Percentiles rank a stretch among this genome's conserved stretches.
These are phyloP conservation scores for Backusella circina DNA, from an alignment of 192 early-diverging fungal species.

Conservation along the genomic window DNA sequence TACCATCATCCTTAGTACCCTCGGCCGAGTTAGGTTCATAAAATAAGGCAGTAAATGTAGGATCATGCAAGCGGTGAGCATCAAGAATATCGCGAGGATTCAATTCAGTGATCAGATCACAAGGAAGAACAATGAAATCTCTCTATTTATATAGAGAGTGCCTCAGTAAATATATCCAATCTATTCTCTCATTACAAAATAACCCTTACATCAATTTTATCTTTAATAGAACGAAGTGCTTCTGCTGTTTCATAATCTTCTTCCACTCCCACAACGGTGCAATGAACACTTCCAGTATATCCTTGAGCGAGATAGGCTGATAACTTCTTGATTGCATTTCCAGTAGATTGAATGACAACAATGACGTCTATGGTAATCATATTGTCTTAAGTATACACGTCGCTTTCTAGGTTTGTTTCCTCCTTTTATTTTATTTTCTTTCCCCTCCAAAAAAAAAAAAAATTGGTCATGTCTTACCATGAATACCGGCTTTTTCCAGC, in stretches of 20 bases:
- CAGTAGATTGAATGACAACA: constrained; percentile 62
- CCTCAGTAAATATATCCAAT: background rate
- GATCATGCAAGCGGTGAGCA: constrained; percentile 71
- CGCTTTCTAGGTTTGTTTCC: background rate
- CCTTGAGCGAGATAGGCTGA: constrained; percentile 57
- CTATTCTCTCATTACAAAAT: background rate
- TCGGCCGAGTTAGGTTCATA: constrained; percentile 78
- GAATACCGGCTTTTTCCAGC: constrained; percentile 83
- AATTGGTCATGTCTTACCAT: constrained; percentile 12
- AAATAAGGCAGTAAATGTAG: constrained; percentile 80
- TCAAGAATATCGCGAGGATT: constrained; percentile 83
- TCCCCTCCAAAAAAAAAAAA: background rate
- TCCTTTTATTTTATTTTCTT: background rate
- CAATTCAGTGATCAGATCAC: constrained; percentile 87
- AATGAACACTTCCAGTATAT: constrained; percentile 60
- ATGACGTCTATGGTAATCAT: constrained; percentile 70
- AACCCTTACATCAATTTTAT: constrained; percentile 73
- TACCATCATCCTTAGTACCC: constrained; percentile 52
- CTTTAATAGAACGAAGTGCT: constrained; percentile 72
- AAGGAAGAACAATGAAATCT: constrained; percentile 90
- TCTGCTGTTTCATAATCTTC: constrained; percentile 80
- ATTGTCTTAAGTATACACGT: background rate
- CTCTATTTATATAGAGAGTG: constrained; percentile 44
- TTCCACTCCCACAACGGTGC: constrained; percentile 60
- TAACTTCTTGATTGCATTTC: constrained; percentile 61